A percentile compares a stretch with the other conserved stretches of the same genome.
phyloP scores from a whole-genome alignment of 441 rosid species.

The Daphne laureola region DNA sequence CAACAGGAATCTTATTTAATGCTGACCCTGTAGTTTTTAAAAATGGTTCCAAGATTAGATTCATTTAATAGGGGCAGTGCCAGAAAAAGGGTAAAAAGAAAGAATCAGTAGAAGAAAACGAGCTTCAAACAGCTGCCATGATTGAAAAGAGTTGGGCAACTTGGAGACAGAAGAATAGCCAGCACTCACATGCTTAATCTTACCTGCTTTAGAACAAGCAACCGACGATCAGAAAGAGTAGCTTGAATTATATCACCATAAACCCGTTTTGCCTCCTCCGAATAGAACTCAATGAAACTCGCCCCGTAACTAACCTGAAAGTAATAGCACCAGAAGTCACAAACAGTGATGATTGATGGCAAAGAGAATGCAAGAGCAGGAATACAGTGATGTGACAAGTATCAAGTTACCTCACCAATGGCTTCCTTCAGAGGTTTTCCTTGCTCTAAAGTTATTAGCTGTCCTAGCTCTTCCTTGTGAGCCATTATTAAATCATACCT shows the following conservation, averaged over 20 bases:
- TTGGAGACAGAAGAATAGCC: neutral
- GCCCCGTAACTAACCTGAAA: slow-evolving; percentile 83
- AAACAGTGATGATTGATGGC: slow-evolving; percentile 13
- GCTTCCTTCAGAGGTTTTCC: slow-evolving; percentile 95
- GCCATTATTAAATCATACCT: slow-evolving; percentile 81
- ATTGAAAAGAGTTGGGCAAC: neutral
- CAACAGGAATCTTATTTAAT: no score
- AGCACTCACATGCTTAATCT: neutral
- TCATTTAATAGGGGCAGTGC: neutral
- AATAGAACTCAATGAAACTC: slow-evolving; percentile 81
- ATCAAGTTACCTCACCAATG: slow-evolving; percentile 76
- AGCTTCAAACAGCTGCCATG: no score
- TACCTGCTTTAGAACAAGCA: slow-evolving; percentile 91
- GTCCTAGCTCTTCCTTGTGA: slow-evolving; percentile 92
- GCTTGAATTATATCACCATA: slow-evolving; percentile 96
- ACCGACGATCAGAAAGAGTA: slow-evolving; percentile 62
- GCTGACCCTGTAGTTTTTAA: no score
- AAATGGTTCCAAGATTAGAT: no score
- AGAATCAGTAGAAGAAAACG: no score
- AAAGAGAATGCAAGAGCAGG: slow-evolving; percentile 12
- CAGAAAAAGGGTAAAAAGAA: neutral
- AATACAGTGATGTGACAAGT: slow-evolving; percentile 16
- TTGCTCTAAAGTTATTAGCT: slow-evolving; percentile 91
- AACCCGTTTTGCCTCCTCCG: slow-evolving; percentile 93
- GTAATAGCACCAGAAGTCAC: slow-evolving; percentile 21